Evolutionary conservation across 345 rosid species (phyloP), one percentile per base, ranked within the genome.

Genomic region (Noccaea bulbosa): DNA sequence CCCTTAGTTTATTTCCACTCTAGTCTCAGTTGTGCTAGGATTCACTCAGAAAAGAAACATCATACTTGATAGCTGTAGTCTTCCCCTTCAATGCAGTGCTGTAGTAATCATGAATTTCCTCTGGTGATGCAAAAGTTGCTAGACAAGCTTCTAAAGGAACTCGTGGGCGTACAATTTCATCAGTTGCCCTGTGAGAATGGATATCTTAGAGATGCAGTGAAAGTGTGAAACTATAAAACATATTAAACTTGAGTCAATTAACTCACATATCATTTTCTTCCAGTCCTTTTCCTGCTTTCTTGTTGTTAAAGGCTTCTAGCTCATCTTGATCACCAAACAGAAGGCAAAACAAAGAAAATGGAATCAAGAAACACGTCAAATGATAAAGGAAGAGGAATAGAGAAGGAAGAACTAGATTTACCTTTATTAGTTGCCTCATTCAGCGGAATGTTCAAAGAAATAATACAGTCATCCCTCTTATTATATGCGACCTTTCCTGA

Each of bases 71-170:
- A 27, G 94, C 97, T 56, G 96, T 88, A 35, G 98, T 95, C 88
- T 84, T 95, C 8, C 84, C 82, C 76, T 82, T 88, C 84, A 92
- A 82, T 54, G 97, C 98, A 70, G 93, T 77, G 85, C 99, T 95
- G 70, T 83, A 95, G 79, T 87, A 95, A 47, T 87, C 94, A 37
- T 78, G 83, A 72, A 95, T 83, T 71, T 87, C 86, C 83, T 90
- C 98, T 35, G 98, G 80, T 59, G 92, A 87, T 70, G 92, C 82
- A 81, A 88, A 92, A 74, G 74, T 87, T 64, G 87, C 88, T 51
- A 92, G 84, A 79, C 99, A 95, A 77, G 99, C 94, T 81, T 88
- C 91, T 74, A 92, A 78, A 75, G 98, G 97, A 39, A 95, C 92
- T 79, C 99, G 85, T 78, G 99, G 97, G 34, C 99, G 97, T 67